A percentile compares a stretch with the other conserved stretches of the same genome.
These are phyloP conservation scores for Papilionanthe hybrid DNA, from an alignment of 116 monocot genomes.

Conservation along the genomic window DNA sequence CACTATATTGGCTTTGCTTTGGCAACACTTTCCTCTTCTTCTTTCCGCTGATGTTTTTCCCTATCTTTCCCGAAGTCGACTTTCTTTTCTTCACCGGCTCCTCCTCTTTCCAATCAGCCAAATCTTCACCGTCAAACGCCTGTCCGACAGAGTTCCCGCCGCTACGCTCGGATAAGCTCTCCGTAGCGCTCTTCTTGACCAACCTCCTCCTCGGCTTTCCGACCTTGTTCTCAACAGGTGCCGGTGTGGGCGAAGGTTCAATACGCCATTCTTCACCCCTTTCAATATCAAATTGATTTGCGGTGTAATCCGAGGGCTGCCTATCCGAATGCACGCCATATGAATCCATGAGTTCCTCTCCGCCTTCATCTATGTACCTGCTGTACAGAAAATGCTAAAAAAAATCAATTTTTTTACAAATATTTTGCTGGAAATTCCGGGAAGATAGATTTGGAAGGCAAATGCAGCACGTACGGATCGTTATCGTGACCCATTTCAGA, in stretches of 20 bases:
- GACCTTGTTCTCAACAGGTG: constrained; percentile 25
- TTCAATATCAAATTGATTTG: constrained; percentile 6
- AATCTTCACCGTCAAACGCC: constrained; percentile 19
- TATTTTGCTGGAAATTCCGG: constrained; percentile 6
- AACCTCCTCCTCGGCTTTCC: constrained; percentile 63
- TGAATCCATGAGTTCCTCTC: no score
- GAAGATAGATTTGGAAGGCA: no score
- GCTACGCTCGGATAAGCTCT: constrained; percentile 13
- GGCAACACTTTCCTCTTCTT: constrained; percentile 20
- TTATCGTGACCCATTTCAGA: constrained; percentile 21
- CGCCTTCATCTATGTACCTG: no score
- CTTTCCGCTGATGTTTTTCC: constrained; percentile 39
- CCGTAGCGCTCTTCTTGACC: constrained; percentile 57
- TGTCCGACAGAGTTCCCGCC: constrained; percentile 20
- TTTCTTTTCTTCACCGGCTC: constrained; percentile 29
- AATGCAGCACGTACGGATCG: constrained; percentile 22
- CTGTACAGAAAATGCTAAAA: not conserved
- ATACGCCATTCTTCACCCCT: constrained; percentile 51
- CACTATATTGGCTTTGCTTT: no score
- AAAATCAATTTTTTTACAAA: constrained; percentile 1
- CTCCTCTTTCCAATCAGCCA: constrained; percentile 63
- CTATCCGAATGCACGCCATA: no score
- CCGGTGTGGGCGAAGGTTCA: constrained; percentile 69
- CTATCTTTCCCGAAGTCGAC: constrained; percentile 13
- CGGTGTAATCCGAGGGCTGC: constrained; percentile 33